A percentile compares a stretch with the other conserved stretches of the same genome.
These are phyloP conservation scores for Chiua sp. DNA, from an alignment of 1,284 basidiomycete species.

Conservation along the genomic window DNA sequence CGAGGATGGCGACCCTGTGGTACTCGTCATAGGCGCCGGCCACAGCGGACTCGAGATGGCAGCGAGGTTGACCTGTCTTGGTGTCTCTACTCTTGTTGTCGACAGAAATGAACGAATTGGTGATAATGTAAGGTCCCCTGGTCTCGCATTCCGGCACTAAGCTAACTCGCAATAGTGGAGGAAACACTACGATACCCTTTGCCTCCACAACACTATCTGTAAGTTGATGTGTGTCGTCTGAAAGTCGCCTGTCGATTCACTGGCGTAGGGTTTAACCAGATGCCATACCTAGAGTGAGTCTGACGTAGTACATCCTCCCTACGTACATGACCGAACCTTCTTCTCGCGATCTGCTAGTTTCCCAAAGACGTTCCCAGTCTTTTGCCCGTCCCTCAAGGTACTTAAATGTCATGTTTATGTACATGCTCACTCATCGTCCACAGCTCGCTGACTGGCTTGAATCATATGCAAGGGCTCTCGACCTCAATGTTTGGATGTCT, in stretches of 20 bases:
- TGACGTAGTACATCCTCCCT: no score
- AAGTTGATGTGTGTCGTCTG: constrained; percentile 12
- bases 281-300: constrained; percentile 33
- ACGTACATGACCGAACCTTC: background rate
- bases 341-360: constrained; percentile 23
- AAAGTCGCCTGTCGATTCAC: background rate
- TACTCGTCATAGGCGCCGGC: constrained; percentile 41
- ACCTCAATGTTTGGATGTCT: constrained; percentile 60
- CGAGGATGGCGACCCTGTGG: constrained; percentile 26
- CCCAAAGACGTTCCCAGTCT: constrained; percentile 44
- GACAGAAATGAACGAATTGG: constrained; percentile 41
- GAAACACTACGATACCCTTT: constrained; percentile 32
- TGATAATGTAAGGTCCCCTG: constrained; percentile 37
- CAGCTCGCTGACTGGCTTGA: constrained; percentile 65
- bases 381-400: constrained; percentile 40
- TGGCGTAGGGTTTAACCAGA: constrained; percentile 24
- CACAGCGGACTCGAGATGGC: constrained; percentile 43
- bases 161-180: constrained; percentile 27
- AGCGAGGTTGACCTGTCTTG: constrained; percentile 42
- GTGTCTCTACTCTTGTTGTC: constrained; percentile 41
- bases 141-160: constrained; percentile 1
- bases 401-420: background rate
- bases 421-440: constrained; percentile 3
- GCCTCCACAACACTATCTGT: constrained; percentile 32
- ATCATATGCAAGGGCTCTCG: constrained; percentile 54